Evolutionary conservation across 2,329 filamentous ascomycete genomes (phyloP), one percentile per base, ranked within the genome.

Genomic region (Gnomoniopsis sp.): DNA sequence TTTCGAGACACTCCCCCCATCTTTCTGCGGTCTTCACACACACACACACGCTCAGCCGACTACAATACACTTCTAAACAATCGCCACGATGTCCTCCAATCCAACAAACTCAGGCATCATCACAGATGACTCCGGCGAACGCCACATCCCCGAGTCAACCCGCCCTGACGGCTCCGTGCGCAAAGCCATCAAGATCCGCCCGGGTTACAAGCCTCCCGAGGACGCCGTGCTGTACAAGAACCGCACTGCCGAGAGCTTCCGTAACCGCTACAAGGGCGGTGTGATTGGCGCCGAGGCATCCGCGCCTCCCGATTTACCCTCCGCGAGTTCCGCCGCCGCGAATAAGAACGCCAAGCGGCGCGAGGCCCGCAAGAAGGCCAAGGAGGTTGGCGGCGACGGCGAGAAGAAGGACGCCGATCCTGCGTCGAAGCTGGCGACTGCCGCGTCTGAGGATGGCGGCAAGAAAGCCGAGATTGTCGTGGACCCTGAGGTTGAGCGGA

Each of bases 211-310:
- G 36, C 96, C 95, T 1, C 91, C 93, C 0, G 95, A 99, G 76
- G 95, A 99, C 74, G 88, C 98, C 63, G 92, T 97, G 70, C 81
- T 96, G 49, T 99, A 99, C 83, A 96, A 92, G 78, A 97, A 96
- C 74, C 88, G 90, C 58, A 92, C 88, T 1, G 93, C 93, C 52
- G 89, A 95, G 71, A 86, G 85, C 52, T 96, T 90, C 77, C 91
- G 91, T 70, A 91, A 85, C 66, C 86, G 91, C 54, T 30, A 58
- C 38, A 62, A 59, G 57, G 60, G 57, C 21, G 60, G 60, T 23
- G 60, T 62, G 48, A 59, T 62, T 23, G 60, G 60, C 4, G 60
- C 60, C 2, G 57, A 62, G 85, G 84, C 26, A 44, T 55, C 77
- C 78, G 56, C 69, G 3, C 38, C 54, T 14, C 22, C 21, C 6